Base-by-base conservation (phyloP, 2,329 filamentous ascomycete genomes). In the Cladobotryum mycophilum region DNA sequence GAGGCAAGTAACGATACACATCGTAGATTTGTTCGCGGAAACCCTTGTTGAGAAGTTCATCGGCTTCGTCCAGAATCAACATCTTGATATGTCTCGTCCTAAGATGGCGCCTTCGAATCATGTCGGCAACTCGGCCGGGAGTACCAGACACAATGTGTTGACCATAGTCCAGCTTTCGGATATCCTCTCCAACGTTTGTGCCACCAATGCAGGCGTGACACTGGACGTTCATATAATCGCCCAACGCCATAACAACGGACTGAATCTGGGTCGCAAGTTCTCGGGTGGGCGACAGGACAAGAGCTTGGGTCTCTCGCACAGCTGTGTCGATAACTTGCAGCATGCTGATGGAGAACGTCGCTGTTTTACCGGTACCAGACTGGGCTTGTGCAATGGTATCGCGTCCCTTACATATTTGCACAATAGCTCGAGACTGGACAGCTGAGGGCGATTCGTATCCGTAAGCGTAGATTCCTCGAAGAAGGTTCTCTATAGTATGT, bases 21-120 rank as follows among this genome's bases (percentile, higher is more conserved):
- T 97, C 92, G 81, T 97, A 97, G 69, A 99, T 99, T 67, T 97
- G 93, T 75, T 99, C 93, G 57, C 90, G 82, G 78, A 97, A 99
- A 46, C 93, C 93, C 61, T 91, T 87, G 74, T 96, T 95, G 13
- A 97, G 82, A 50, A 82, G 69, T 64, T 82, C 79, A 55, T 82
- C 79, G 51, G 79, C 79, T 61, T 82, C 79, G 55, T 82, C 79
- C 34, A 82, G 73, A 3, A 82, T 78, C 5, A 82, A 71, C 79
- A 82, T 82, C 73, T 85, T 75, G 72, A 85, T 79, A 69, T 83
- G 73, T 62, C 81, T 72, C 45, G 80, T 79, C 61, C 80, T 75
- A 55, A 81, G 61, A 56, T 78, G 69, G 52, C 82, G 69, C 55
- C 79, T 73, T 56, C 78, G 74, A 58, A 82, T 82, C 80, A 82